Evolutionary conservation across 331 rosid genomes (phyloP), one percentile per base, ranked within the genome.

Genomic region (Acacia pycnantha): DNA sequence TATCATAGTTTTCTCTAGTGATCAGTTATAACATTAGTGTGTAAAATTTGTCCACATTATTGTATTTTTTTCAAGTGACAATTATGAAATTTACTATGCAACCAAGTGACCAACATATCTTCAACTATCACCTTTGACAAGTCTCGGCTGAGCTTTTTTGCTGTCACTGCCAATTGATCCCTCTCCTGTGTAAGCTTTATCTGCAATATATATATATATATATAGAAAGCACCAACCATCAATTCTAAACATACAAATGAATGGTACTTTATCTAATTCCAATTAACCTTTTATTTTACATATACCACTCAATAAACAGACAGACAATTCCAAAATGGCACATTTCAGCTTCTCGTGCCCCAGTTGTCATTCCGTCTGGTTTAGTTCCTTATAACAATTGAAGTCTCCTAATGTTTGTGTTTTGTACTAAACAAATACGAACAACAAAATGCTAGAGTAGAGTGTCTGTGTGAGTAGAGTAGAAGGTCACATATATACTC

Each of bases 81-180:
- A n/a, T 41, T 4, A 9, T 27, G 51, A 11, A 51, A 37, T 77
- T 72, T 29, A 73, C 86, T 27, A 65, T 10, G 29, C 76, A 53
- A 67, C 29, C 76, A 76, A 43, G 29, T 71, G 41, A 67, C 29
- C 76, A 76, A 43, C 71, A 53, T 40, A 43, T 50, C 61, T 41
- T 77, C n/a, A 47, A 50, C 37, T 68, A 64, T 77, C 72, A 96
- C 99, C 97, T 94, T 96, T 24, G 97, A 90, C 84, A 92, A 89
- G 81, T 96, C 99, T 66, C 97, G 94, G 78, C 93, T 86, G 26
- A 96, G 88, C 85, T 90, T 96, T 82, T 92, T 96, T 1, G 90
- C 83, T 4, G 95, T 89, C 85, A 89, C 84, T 56, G 92, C 90
- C 81, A 91, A 79, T 37, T 95, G 89, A 89, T 94, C 99, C 65